Percentiles rank a stretch among this genome's conserved stretches.
Conservation (phyloP, 2,329 filamentous ascomycete species). For the Exophiala spinifera region DNA sequence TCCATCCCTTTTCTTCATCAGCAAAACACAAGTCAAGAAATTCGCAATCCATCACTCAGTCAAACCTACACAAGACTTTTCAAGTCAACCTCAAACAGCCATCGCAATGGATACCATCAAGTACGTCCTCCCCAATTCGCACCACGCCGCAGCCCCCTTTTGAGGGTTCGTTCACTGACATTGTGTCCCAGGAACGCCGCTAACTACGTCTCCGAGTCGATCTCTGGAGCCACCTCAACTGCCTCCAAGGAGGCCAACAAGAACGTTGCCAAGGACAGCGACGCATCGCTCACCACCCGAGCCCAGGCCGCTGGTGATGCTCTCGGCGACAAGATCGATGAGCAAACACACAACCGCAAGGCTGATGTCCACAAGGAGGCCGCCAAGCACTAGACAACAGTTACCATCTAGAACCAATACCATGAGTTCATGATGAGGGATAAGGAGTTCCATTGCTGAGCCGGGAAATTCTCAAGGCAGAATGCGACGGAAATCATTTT, state of each 20-base stretch:
- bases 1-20: background rate
- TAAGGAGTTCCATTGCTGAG: background rate
- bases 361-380: slow-evolving; percentile 29
- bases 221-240: slow-evolving; percentile 56
- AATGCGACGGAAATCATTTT: background rate
- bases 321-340: slow-evolving; percentile 51
- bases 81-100: slow-evolving; percentile 6
- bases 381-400: slow-evolving; percentile 27
- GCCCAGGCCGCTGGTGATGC: slow-evolving; percentile 52
- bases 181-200: slow-evolving; percentile 55
- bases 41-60: slow-evolving; percentile 1
- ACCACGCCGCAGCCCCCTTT: no score
- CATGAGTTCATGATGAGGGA: background rate
- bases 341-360: slow-evolving; percentile 37
- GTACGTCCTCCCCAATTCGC: no score
- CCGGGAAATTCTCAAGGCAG: no score
- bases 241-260: slow-evolving; percentile 69
- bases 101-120: slow-evolving; percentile 30
- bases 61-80: slow-evolving; percentile 3
- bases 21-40: slow-evolving; percentile 4
- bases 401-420: no score
- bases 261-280: slow-evolving; percentile 60
- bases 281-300: slow-evolving; percentile 53
- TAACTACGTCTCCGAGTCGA: slow-evolving; percentile 66
- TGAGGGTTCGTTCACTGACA: slow-evolving; percentile 1